These are phyloP conservation scores for Leavenworthia alabamica DNA, from an alignment of 345 rosid genomes.

Conservation along the genomic window DNA sequence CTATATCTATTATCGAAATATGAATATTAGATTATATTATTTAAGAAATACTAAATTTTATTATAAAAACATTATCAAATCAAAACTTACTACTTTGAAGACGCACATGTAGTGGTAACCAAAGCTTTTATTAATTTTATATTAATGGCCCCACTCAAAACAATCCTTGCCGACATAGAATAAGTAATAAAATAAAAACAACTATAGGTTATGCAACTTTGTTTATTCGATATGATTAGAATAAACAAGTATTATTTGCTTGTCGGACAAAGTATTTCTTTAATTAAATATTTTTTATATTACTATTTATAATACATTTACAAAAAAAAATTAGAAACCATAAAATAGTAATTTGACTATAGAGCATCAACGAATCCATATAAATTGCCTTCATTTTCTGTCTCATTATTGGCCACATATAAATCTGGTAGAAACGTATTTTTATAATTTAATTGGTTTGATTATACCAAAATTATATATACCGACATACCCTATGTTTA, in stretches of 20 bases:
- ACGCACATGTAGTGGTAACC: neutral
- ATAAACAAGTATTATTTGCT: neutral
- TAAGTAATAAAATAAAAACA: neutral
- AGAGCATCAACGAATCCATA: neutral
- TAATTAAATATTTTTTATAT: neutral
- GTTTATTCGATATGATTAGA: neutral
- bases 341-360: neutral
- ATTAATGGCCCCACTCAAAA: neutral
- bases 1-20: neutral
- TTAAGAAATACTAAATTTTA: too few species aligned
- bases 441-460: neutral
- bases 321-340: neutral
- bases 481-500: neutral
- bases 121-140: neutral
- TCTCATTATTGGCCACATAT: neutral
- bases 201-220: neutral
- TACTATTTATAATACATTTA: neutral
- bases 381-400: neutral
- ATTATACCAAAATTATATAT: neutral
- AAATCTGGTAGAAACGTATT: neutral
- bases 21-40: neutral
- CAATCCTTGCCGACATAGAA: constrained; percentile 20
- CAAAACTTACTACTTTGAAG: too few species aligned
- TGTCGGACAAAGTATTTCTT: neutral
- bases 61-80: too few species aligned